Evolutionary conservation across 2,329 filamentous ascomycete genomes (phyloP), one percentile per base, ranked within the genome.

Genomic region (Rhynchosporium agropyri): DNA sequence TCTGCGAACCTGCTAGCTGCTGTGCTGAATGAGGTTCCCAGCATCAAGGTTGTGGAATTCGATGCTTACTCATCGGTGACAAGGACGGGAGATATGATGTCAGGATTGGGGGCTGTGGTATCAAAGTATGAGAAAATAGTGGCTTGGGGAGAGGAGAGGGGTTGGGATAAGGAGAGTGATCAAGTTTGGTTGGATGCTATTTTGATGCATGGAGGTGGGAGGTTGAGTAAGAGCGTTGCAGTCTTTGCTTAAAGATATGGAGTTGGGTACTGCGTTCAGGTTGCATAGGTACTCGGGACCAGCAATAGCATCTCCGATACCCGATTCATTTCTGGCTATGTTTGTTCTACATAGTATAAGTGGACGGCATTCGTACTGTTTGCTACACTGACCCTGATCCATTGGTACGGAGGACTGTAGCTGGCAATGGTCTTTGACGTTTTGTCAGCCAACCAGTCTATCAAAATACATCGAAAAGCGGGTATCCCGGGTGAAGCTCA

Each of bases 31-130:
- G 80, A 80, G 60, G 75, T 89, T 62, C 84, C 87, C 0, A 80
- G 78, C 43, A 73, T 90, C 2, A 72, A 80, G 8, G 77, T 79
- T 1, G 79, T 92, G 26, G 83, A 90, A 70, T 89, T 93, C 65
- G 90, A 93, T 74, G 89, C 83, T 0, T 90, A 83, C 72, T 77
- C 82, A 0, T 83, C 84, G 59, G 87, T 93, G 3, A 84, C 83
- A 73, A 88, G 86, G 72, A 80, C 80, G 0, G 85, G 87, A 13
- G 83, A 81, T 36, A 84, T 93, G 76, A 84, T 92, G 79, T 75
- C 77, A 9, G 84, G 80, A 2, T 76, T 93, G 26, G 73, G 89
- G 8, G 78, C 82, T 0, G 79, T 83, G 3, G 80, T 81, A 1
- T 77, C 75, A 9, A 74, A 79, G 7, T 78, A 80, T 20, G 76